A percentile compares a stretch with the other conserved stretches of the same genome.
Conservation (phyloP, 2,329 filamentous ascomycete genomes). For the Clonostachys sp. region DNA sequence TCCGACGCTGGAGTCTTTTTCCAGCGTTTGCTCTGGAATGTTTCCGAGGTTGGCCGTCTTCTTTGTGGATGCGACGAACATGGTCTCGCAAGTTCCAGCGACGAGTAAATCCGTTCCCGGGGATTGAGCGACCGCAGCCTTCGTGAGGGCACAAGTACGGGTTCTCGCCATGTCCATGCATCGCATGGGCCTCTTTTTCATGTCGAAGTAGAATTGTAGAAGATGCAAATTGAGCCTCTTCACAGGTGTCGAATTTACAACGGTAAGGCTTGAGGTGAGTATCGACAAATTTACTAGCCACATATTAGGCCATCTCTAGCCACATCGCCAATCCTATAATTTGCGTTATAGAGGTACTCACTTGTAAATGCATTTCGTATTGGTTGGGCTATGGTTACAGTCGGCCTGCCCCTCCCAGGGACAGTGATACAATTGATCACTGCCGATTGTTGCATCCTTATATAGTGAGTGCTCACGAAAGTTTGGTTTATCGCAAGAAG, state of each 20-base stretch:
- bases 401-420: conserved; percentile 68
- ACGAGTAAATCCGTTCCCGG: conserved; percentile 86
- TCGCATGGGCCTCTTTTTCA: conserved; percentile 90
- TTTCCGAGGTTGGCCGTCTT: conserved; percentile 28
- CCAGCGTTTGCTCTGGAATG: no score
- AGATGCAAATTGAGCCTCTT: conserved; percentile 86
- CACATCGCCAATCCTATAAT: not conserved
- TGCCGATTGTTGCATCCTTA: conserved; percentile 56
- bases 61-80: conserved; percentile 90
- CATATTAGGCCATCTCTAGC: conserved; percentile 3
- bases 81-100: conserved; percentile 96
- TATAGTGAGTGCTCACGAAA: conserved; percentile 55
- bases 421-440: conserved; percentile 88
- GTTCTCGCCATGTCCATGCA: conserved; percentile 92
- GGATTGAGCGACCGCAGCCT: conserved; percentile 77
- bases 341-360: conserved; percentile 36
- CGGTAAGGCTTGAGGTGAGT: conserved; percentile 95
- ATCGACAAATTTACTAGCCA: conserved; percentile 85
- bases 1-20: no score
- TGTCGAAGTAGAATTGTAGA: conserved; percentile 92
- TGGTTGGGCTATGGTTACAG: conserved; percentile 89
- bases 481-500: no score
- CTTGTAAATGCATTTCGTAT: conserved; percentile 99
- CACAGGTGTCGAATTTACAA: conserved; percentile 81
- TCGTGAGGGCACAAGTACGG: conserved; percentile 85